These are phyloP conservation scores for Ogataea polymorpha DNA, from an alignment of 805 yeast species.

Conservation along the genomic window DNA sequence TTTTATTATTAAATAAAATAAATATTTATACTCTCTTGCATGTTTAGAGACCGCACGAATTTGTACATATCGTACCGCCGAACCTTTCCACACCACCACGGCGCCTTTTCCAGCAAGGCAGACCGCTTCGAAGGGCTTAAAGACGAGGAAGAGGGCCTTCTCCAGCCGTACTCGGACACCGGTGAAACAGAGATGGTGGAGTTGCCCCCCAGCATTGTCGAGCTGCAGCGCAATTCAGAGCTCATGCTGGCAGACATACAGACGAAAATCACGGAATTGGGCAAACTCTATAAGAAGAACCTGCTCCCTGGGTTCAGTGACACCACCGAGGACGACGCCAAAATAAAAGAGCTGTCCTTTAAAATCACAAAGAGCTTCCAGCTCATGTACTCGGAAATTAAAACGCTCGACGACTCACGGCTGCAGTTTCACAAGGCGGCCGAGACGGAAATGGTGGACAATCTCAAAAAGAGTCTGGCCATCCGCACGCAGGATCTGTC, in stretches of 20 bases:
- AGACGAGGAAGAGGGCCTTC: constrained; percentile 62
- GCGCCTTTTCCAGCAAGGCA: constrained; percentile 13
- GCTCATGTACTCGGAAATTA: constrained; percentile 70
- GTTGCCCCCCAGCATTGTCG: constrained; percentile 77
- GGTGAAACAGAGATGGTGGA: constrained; percentile 43
- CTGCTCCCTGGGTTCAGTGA: constrained; percentile 87
- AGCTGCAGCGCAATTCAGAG: constrained; percentile 70
- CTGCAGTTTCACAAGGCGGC: constrained; percentile 33
- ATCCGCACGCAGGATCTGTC: constrained; percentile 76
- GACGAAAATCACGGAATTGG: constrained; percentile 54
- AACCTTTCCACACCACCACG: constrained; percentile 71
- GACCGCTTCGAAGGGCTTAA: constrained; percentile 37
- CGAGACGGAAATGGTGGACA: constrained; percentile 67
- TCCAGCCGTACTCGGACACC: constrained; percentile 30
- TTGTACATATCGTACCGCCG: constrained; percentile 83
- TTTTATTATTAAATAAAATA: neutral
- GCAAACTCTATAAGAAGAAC: constrained; percentile 72
- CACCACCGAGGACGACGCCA: constrained; percentile 66
- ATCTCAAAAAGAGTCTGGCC: constrained; percentile 83
- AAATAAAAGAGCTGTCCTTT: constrained; percentile 75
- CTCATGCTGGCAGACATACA: constrained; percentile 52
- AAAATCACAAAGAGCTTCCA: constrained; percentile 75
- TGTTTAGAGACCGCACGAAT: constrained; percentile 96
- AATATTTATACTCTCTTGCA: constrained; percentile 23
- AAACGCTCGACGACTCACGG: constrained; percentile 49